These are phyloP conservation scores for Leccinum solheimii DNA, from an alignment of 1,284 basidiomycete genomes.

Conservation along the genomic window DNA sequence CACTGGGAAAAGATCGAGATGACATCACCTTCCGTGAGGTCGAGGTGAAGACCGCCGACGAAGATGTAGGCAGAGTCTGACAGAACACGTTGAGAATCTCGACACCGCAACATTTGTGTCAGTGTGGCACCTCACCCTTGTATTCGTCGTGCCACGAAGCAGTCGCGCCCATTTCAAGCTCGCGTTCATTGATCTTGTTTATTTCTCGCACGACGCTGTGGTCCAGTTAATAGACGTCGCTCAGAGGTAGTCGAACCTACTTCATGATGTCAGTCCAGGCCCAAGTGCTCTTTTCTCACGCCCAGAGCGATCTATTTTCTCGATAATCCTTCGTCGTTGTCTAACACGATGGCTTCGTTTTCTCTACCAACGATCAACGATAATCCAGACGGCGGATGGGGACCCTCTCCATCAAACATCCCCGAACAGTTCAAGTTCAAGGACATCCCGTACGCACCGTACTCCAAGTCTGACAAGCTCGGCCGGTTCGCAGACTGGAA, in stretches of 20 bases:
- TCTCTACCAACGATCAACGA: slow-evolving; percentile 76
- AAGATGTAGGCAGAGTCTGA: slow-evolving; percentile 94
- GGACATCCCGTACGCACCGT: slow-evolving; percentile 95
- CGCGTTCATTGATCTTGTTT: slow-evolving; percentile 87
- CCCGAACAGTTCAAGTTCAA: slow-evolving; percentile 83
- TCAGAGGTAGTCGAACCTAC: slow-evolving; percentile 43
- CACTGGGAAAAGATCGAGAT: slow-evolving; percentile 98
- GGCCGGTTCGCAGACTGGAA: slow-evolving; percentile 99
- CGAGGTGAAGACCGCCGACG: slow-evolving; percentile 81
- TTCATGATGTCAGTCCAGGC: slow-evolving; percentile 52
- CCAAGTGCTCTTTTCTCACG: slow-evolving; percentile 47
- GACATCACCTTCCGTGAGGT: slow-evolving; percentile 96
- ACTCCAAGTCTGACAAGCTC: slow-evolving; percentile 98
- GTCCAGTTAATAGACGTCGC: slow-evolving; percentile 3
- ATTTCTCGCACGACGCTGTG: slow-evolving; percentile 90
- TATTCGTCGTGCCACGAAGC: slow-evolving; percentile 98
- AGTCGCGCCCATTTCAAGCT: slow-evolving; percentile 78
- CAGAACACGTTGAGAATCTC: slow-evolving; percentile 5
- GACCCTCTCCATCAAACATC: slow-evolving; percentile 72
- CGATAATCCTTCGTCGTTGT: slow-evolving; percentile 18
- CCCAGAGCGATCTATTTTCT: slow-evolving; percentile 14
- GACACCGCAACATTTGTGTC: neutral
- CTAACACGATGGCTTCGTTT: slow-evolving; percentile 65
- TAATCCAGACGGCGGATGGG: slow-evolving; percentile 82
- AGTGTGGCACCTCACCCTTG: slow-evolving; percentile 54